phyloP scores from a whole-genome alignment of 2,329 filamentous ascomycete genomes.

The Amesomyces nigricolor region DNA sequence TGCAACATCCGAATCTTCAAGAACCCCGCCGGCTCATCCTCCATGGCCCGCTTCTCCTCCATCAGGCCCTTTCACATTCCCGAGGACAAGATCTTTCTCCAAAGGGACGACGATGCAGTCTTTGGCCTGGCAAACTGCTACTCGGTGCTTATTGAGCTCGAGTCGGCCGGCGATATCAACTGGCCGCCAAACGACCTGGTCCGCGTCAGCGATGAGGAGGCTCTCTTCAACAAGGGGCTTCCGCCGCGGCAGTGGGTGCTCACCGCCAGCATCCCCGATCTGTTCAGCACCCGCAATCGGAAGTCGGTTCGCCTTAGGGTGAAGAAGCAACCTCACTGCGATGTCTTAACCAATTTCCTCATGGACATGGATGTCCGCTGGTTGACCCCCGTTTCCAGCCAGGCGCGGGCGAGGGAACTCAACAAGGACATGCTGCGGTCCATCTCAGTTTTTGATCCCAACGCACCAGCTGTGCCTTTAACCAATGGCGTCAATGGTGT shows the following conservation, averaged over 20 bases:
- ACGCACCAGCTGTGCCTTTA: conserved; percentile 28
- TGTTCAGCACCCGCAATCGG: conserved; percentile 36
- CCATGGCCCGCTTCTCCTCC: conserved; percentile 43
- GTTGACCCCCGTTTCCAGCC: conserved; percentile 38
- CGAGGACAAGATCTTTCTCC: conserved; percentile 46
- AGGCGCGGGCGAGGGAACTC: conserved; percentile 30
- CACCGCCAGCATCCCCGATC: conserved; percentile 36
- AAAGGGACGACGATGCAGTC: conserved; percentile 41
- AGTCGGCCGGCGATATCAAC: conserved; percentile 42
- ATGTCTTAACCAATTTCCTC: conserved; percentile 39
- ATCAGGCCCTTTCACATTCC: conserved; percentile 48
- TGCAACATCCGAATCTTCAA: conserved; percentile 48
- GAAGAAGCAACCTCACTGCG: conserved; percentile 32
- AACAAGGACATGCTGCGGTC: conserved; percentile 39
- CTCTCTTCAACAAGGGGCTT: conserved; percentile 25
- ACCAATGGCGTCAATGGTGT: conserved; percentile 26
- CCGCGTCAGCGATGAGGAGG: conserved; percentile 26
- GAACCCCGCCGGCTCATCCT: conserved; percentile 40
- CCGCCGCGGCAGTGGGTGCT: conserved; percentile 35
- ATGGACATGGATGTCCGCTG: conserved; percentile 47
- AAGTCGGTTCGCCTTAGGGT: conserved; percentile 32
- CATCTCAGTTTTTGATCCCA: conserved; percentile 38
- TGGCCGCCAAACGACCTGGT: conserved; percentile 49
- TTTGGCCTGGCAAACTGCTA: conserved; percentile 48
- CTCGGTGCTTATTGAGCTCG: conserved; percentile 46